Evolutionary conservation across 192 early-diverging fungal genomes (phyloP).

Genomic region (Gigaspora rosea): DNA sequence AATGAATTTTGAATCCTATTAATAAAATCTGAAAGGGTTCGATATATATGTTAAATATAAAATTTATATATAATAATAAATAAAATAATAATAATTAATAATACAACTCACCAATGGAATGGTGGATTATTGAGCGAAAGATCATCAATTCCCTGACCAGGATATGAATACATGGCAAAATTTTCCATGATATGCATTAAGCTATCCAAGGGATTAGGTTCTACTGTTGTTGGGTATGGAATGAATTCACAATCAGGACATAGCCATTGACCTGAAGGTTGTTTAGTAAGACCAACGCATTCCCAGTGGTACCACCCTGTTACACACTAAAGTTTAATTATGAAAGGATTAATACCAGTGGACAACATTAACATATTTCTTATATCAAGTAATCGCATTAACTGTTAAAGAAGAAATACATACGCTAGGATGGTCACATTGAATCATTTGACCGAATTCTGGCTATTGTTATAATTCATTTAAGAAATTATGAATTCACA

Average conservation of each 20-base stretch:
- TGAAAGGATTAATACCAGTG: background rate
- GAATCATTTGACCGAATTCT: constrained; percentile 15
- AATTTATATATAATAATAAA: no score
- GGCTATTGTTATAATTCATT: background rate
- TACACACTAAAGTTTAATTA: background rate
- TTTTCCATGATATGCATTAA: constrained; percentile 3
- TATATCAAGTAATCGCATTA: background rate
- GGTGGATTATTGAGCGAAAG: constrained; percentile 13
- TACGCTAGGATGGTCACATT: constrained; percentile 20
- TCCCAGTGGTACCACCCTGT: constrained; percentile 17
- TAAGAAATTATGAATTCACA: no score
- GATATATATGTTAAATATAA: no score
- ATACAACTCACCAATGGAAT: background rate
- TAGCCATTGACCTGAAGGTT: constrained; percentile 14
- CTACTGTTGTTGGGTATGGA: background rate
- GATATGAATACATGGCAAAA: constrained; percentile 23
- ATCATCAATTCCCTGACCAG: constrained; percentile 5
- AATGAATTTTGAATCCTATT: no score
- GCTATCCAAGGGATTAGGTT: constrained; percentile 2
- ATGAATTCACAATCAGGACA: constrained; percentile 22
- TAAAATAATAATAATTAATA: no score
- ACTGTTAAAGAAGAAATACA: background rate
- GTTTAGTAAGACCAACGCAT: constrained; percentile 5
- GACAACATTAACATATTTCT: background rate
- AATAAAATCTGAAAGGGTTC: no score